Conservation (phyloP, 2,329 filamentous ascomycete species). For the Erysiphe neolycopersici region DNA sequence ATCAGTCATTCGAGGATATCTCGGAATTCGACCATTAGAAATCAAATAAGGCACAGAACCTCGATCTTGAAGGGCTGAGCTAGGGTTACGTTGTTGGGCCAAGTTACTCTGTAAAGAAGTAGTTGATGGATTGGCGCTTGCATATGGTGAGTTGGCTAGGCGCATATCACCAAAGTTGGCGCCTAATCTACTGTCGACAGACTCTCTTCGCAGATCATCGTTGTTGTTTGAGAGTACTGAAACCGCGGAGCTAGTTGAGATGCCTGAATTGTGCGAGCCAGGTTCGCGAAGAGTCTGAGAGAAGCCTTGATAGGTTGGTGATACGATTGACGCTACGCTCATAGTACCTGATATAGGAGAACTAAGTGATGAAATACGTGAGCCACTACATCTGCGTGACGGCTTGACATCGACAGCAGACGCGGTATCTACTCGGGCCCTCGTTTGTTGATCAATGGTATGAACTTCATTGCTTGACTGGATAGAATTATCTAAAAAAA, state of each 20-base stretch:
- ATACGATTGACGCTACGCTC: constrained; percentile 40
- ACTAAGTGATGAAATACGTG: constrained; percentile 18
- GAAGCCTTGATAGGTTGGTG: constrained; percentile 21
- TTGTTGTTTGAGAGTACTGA: constrained; percentile 6
- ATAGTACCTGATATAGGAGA: constrained; percentile 32
- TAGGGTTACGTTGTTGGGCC: constrained; percentile 37
- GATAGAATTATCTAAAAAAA: constrained; percentile 6
- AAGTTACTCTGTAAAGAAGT: constrained; percentile 47
- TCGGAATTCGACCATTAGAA: constrained; percentile 37
- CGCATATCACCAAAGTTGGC: constrained; percentile 42
- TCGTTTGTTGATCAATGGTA: constrained; percentile 2
- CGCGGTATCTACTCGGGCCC: constrained; percentile 19
- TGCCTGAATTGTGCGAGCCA: constrained; percentile 7
- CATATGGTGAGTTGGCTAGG: constrained; percentile 43
- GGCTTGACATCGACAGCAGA: constrained; percentile 30
- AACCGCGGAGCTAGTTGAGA: not conserved
- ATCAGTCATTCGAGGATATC: constrained; percentile 17
- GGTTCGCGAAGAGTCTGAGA: constrained; percentile 6
- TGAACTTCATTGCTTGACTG: constrained; percentile 5
- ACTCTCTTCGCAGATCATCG: constrained; percentile 36
- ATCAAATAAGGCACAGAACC: constrained; percentile 27
- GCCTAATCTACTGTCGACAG: constrained; percentile 56
- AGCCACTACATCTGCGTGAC: constrained; percentile 25
- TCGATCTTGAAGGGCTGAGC: constrained; percentile 17
- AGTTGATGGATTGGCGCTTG: constrained; percentile 51